Evolutionary conservation across 2,329 filamentous ascomycete genomes (phyloP).

Genomic region (Plenodomus lindquistii): DNA sequence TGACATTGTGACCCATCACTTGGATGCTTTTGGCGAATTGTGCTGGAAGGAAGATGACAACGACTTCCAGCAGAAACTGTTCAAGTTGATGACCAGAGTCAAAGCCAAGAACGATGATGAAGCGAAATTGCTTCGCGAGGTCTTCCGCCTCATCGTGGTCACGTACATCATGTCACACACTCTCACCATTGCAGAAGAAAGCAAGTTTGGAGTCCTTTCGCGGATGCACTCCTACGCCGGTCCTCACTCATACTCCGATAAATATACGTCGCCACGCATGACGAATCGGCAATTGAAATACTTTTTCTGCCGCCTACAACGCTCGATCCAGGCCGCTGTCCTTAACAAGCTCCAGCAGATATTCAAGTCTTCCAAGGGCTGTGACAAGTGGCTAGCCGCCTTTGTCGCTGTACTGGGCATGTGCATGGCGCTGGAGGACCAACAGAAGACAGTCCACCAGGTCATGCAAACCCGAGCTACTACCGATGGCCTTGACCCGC

Average conservation of each 20-base stretch:
- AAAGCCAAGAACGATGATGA: slow-evolving; percentile 47
- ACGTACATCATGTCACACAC: slow-evolving; percentile 57
- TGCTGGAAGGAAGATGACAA: slow-evolving; percentile 53
- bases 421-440: slow-evolving; percentile 53
- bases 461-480: slow-evolving; percentile 46
- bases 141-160: slow-evolving; percentile 51
- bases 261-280: slow-evolving; percentile 49
- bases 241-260: slow-evolving; percentile 31
- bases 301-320: slow-evolving; percentile 52
- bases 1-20: slow-evolving; percentile 46
- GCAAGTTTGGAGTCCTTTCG: slow-evolving; percentile 41
- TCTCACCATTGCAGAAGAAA: slow-evolving; percentile 49
- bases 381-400: slow-evolving; percentile 51
- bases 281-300: slow-evolving; percentile 56
- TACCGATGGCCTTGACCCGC: slow-evolving; percentile 32
- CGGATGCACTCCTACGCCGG: slow-evolving; percentile 45
- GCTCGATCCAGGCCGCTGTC: slow-evolving; percentile 46
- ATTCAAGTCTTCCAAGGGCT: slow-evolving; percentile 49
- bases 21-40: slow-evolving; percentile 47
- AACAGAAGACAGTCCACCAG: slow-evolving; percentile 52
- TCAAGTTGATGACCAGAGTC: slow-evolving; percentile 47
- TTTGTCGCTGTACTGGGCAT: slow-evolving; percentile 54
- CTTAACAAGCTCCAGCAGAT: slow-evolving; percentile 54
- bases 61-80: slow-evolving; percentile 49
- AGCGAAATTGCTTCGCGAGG: slow-evolving; percentile 48